Evolutionary conservation across 2,329 filamentous ascomycete genomes (phyloP), one percentile per base, ranked within the genome.

Genomic region (Thielaviopsis ethacetica): DNA sequence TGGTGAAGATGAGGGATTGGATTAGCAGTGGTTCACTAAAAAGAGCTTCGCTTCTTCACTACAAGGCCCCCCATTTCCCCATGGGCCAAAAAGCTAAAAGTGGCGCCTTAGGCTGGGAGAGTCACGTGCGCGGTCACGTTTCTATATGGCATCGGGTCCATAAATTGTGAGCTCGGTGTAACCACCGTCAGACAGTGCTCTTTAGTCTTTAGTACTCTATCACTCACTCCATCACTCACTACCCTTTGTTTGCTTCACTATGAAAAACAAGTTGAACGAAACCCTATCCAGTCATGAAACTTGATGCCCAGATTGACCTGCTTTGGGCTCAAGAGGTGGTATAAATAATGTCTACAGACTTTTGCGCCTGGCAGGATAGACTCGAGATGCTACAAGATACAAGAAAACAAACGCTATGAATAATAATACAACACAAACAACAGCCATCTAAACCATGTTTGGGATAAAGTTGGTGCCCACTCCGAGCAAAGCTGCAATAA

Each of bases 401-500:
- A n/a, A 38, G 21, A 50, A 59, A 55, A 51, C 1, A 55, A 50
- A 51, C 9, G 34, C 57, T 27, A 13, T 19, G n/a, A 34, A 24
- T 54, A 30, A 50, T 34, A 3, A 34, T 51, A 24, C 47, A 55
- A 17, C 26, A 21, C 49, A 22, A 30, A 50, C 19, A 17, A 38
- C 34, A 27, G 17, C 15, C 41, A 4, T 30, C 17, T 47, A 52
- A 13, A 56, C 30, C 21, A 60, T 34, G 26, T 49, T 54, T 12
- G 65, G 65, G 49, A 65, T 59, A 19, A 65, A 66, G 6, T 63
- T 30, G 21, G 64, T 62, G 12, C 64, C 62, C 5, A 64, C 62
- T 1, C 62, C 63, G n/a, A 66, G n/a, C 19, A 61, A 58, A 4
- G 65, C 66, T 1, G 66, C 59, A 27, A 68, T 38, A n/a, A 65